Base-by-base conservation (phyloP, 768 basidiomycete genomes). In the Rhizopogon vesiculosus region DNA sequence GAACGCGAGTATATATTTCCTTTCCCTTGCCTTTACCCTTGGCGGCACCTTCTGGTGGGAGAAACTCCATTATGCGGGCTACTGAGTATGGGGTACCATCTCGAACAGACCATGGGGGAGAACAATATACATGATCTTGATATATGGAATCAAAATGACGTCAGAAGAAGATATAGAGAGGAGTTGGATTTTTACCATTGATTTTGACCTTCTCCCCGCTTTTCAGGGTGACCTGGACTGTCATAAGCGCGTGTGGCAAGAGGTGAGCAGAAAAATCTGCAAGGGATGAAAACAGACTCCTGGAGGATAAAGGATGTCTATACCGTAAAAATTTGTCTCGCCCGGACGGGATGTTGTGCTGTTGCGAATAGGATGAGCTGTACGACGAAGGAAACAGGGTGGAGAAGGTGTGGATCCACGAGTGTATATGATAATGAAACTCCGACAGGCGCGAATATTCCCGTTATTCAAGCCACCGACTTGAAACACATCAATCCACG, bases 1-100 rank as follows among this genome's bases (percentile, higher is more conserved):
- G 86, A 61, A 93, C 93, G 66, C 91, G 89, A 62, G 88, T 86
- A 69, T 83, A 87, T 16, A 78, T 75, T 67, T 85, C 85, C 64
- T 83, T 84, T 64, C 82, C 82, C 62, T 81, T 81, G 54, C 85
- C 85, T 59, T 79, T 76, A 55, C 82, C 83, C 71, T 83, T 89
- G 40, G 83, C 76, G 41, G 77, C 76, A 52, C 87, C 86, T 69
- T 87, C 85, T 9, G 91, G 86, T 35, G 89, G 88, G 16, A 98
- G 78, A 65, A 98, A 94, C 73, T 95, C 92, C 88, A 99, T 96
- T 74, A 99, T 92, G 63, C 96, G 86, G 48, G 91, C 95, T 56
- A 99, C 85, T 42, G 91, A 90, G 72, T 97, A 98, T 56, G 97
- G 95, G 58, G 93, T 93, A 64, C 93, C 92, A 68, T 97, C 94